phyloP scores from a whole-genome alignment of 306 rosid genomes.

The Rosa multiflora region DNA sequence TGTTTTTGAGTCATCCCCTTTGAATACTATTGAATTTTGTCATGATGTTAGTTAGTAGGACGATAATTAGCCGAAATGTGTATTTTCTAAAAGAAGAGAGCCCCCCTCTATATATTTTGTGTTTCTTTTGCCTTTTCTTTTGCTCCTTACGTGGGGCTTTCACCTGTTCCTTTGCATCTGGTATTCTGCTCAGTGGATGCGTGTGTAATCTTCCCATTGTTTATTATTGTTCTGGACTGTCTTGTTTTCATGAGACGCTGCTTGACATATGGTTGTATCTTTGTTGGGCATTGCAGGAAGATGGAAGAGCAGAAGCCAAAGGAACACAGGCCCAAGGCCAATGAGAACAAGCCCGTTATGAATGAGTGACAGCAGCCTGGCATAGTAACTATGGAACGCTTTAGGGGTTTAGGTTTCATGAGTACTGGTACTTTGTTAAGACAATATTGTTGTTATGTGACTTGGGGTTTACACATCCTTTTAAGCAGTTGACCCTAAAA shows the following conservation, averaged over 20 bases:
- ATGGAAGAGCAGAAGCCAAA: slow-evolving; percentile 91
- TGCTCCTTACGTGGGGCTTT: neutral
- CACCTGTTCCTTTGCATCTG: neutral
- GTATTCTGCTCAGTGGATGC: neutral
- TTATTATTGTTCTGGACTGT: neutral
- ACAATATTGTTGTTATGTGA: neutral
- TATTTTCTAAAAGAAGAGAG: neutral
- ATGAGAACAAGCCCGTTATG: slow-evolving; percentile 94
- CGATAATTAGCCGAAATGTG: neutral
- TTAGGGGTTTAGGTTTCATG: neutral
- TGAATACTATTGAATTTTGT: neutral
- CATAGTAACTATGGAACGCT: neutral
- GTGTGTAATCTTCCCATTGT: neutral
- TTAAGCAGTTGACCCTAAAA: neutral
- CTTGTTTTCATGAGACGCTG: slow-evolving; percentile 13
- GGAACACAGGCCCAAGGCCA: slow-evolving; percentile 81
- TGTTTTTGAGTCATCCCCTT: neutral
- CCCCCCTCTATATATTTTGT: neutral
- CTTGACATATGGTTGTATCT: slow-evolving; percentile 9
- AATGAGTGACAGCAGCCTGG: slow-evolving; percentile 56
- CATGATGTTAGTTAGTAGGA: neutral
- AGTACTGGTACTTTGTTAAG: neutral
- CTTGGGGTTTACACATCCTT: neutral
- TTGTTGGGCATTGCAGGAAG: slow-evolving; percentile 53
- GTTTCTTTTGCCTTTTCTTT: neutral